Conservation (phyloP, 1,284 basidiomycete genomes). For the Ceratobasidium sp. region DNA sequence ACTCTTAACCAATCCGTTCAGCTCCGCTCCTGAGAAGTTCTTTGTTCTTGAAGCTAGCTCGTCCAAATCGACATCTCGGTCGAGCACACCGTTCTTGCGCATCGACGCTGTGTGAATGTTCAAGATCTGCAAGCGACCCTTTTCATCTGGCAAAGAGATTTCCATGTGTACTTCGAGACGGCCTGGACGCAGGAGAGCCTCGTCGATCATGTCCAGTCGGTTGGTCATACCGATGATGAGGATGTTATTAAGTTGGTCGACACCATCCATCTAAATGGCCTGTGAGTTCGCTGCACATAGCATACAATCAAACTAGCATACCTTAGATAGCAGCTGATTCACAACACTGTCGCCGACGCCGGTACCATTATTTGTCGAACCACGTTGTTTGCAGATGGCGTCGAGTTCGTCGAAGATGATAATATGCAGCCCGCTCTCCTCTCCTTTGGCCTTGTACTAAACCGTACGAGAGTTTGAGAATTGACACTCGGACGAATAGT, state of each 20-base stretch:
- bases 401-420: conserved; percentile 99
- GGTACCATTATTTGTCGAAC: conserved; percentile 89
- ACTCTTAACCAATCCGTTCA: conserved; percentile 96
- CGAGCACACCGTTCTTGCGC: conserved; percentile 93
- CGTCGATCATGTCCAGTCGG: conserved; percentile 98
- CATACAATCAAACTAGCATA: conserved; percentile 54
- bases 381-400: conserved; percentile 99
- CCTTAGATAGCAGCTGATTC: conserved; percentile 98
- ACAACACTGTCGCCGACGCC: conserved; percentile 99
- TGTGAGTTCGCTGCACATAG: not conserved
- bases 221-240: conserved; percentile 99
- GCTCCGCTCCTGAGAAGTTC: conserved; percentile 99
- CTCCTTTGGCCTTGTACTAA: conserved; percentile 97
- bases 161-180: conserved; percentile 99
- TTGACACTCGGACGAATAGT: conserved; percentile 49
- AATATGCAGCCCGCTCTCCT: conserved; percentile 98
- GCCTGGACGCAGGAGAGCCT: conserved; percentile 95
- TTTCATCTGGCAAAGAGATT: conserved; percentile 96
- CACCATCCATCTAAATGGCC: conserved; percentile 92
- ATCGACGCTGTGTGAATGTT: conserved; percentile 97
- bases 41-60: conserved; percentile 92
- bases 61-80: conserved; percentile 83
- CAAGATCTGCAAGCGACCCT: conserved; percentile 93
- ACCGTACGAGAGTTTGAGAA: conserved; percentile 22
- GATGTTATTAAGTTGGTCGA: conserved; percentile 99